A percentile compares a stretch with the other conserved stretches of the same genome.
Evolutionary conservation across 2,329 filamentous ascomycete species (phyloP).

Genomic region (Fusarium tupiense): DNA sequence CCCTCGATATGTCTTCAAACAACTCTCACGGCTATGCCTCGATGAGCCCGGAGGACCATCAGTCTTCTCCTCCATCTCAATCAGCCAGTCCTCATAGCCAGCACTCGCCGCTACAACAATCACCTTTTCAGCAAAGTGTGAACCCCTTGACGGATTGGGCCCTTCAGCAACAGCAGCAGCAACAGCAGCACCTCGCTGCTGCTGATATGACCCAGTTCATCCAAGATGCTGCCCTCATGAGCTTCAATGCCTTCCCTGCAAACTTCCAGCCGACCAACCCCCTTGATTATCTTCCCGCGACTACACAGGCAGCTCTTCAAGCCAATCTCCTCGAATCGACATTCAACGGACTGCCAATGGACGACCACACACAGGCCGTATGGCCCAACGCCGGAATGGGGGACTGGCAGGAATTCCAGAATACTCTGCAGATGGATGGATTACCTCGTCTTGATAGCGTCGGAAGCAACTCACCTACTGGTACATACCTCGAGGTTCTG

Average conservation of each 20-base stretch:
- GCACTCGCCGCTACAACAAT: conserved; percentile 61
- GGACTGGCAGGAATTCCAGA: conserved; percentile 83
- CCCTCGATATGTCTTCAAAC: conserved; percentile 61
- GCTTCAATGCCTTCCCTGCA: conserved; percentile 62
- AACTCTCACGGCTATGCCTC: conserved; percentile 58
- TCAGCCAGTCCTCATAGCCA: conserved; percentile 64
- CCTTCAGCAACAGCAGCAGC: conserved; percentile 61
- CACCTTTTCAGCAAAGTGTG: conserved; percentile 62
- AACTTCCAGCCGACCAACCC: conserved; percentile 64
- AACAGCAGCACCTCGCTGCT: conserved; percentile 50
- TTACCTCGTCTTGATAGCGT: conserved; percentile 53
- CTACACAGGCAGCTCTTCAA: conserved; percentile 72
- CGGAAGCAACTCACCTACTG: conserved; percentile 57
- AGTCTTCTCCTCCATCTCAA: conserved; percentile 60
- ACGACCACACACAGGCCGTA: conserved; percentile 63
- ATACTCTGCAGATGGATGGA: conserved; percentile 63
- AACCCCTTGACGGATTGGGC: conserved; percentile 71
- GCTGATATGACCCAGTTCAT: conserved; percentile 63
- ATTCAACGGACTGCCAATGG: conserved; percentile 68
- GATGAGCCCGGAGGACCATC: conserved; percentile 60
- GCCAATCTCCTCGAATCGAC: conserved; percentile 70
- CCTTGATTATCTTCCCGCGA: conserved; percentile 69
- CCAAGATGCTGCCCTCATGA: conserved; percentile 66
- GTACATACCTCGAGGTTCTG: conserved; percentile 81
- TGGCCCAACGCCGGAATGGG: conserved; percentile 72